A percentile compares a stretch with the other conserved stretches of the same genome.
Evolutionary conservation across 176 grass and related monocot genomes (phyloP).

Genomic region (Melocanna baccifera): DNA sequence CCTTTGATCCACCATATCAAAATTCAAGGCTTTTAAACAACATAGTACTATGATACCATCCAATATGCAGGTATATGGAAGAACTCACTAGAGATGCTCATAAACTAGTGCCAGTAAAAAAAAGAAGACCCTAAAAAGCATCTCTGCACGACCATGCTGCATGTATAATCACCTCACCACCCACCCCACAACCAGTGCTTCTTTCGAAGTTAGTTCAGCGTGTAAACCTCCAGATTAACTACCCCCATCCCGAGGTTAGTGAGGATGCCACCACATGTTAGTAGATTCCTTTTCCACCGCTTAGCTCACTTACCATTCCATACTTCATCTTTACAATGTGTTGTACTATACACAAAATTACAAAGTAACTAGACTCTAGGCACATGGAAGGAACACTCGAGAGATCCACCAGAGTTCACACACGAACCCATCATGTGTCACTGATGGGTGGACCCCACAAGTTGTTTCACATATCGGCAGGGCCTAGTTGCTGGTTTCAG

Average conservation of each 20-base stretch:
- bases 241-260: conserved; percentile 25
- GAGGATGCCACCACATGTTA: conserved; percentile 21
- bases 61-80: neutral
- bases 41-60: neutral
- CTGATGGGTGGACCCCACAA: neutral
- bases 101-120: neutral
- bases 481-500: neutral
- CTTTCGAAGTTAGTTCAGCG: conserved; percentile 21
- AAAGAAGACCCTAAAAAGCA: conserved; percentile 7
- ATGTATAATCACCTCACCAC: neutral
- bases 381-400: neutral
- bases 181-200: neutral
- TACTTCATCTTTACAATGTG: neutral
- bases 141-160: neutral
- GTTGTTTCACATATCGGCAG: neutral
- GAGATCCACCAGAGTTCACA: neutral
- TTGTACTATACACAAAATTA: neutral
- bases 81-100: neutral
- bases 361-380: neutral
- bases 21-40: neutral
- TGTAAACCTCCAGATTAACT: conserved; percentile 10
- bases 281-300: conserved; percentile 34
- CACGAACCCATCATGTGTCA: neutral
- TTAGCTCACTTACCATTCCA: neutral
- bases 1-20: neutral